Base-by-base conservation (phyloP, 345 rosid genomes). In the Acer campestre region DNA sequence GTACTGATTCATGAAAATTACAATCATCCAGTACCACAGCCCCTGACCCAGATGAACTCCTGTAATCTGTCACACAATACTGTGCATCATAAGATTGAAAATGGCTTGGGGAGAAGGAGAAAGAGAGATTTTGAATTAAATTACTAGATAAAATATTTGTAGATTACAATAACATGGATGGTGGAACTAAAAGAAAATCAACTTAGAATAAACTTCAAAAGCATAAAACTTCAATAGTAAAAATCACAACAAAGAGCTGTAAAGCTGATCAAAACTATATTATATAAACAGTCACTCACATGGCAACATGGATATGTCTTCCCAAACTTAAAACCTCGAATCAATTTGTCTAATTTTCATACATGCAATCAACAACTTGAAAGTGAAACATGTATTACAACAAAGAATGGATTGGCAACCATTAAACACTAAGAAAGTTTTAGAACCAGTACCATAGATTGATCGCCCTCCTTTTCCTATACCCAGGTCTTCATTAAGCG, bases 1-100 rank as follows among this genome's bases (percentile, higher is more conserved):
- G 95, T 49, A 96, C 98, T 77, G 99, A 94, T 89, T 94, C 98
- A 84, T 96, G 99, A 80, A 96, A 96, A 82, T 96, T 96, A 85
- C 99, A 94, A 85, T 96, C 99, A 80, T 96, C 99, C 66, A 96
- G 98, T 82, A 90, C 78, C 80, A 94, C 98, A 25, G 85, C 84
- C 74, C 97, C 98, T 69, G 97, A 86, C 27, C 97, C 97, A 77
- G 85, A 72, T 66, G 97, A 90, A 86, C 92, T 91, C 87, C 92
- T 85, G 75, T 96, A 94, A 80, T 96, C 99, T 94, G 91, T 74
- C 81, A 84, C 62, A 80, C 67, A 84, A 42, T 70, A 79, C 71
- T 77, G 76, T 44, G 48, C n/a, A 42, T 9, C 11, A 29, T 59
- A 73, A 76, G 69, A 13, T 67, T 73, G 62, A 49, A 18, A 68